These are phyloP conservation scores for Penicillium subrubescens DNA, from an alignment of 495 filamentous ascomycete species.

Conservation along the genomic window DNA sequence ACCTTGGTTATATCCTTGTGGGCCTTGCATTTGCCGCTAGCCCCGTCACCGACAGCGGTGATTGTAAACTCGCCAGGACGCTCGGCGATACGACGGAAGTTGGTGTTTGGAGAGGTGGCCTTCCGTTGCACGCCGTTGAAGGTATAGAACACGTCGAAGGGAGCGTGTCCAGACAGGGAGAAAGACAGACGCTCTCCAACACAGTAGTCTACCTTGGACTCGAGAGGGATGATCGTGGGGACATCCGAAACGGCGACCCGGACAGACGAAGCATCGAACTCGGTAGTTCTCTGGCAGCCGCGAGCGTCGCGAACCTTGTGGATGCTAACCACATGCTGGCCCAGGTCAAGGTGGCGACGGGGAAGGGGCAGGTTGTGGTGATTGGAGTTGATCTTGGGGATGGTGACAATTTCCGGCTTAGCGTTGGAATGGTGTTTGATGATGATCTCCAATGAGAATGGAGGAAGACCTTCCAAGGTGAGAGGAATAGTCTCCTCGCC, in stretches of 20 bases:
- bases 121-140: slow-evolving; percentile 78
- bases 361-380: slow-evolving; percentile 81
- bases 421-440: slow-evolving; percentile 86
- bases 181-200: slow-evolving; percentile 93
- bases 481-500: slow-evolving; percentile 86
- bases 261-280: slow-evolving; percentile 68
- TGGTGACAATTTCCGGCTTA: slow-evolving; percentile 75
- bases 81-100: slow-evolving; percentile 89
- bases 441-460: slow-evolving; percentile 85
- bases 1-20: slow-evolving; percentile 71
- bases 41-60: slow-evolving; percentile 78
- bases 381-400: slow-evolving; percentile 73
- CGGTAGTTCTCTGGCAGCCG: slow-evolving; percentile 75
- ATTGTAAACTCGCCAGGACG: slow-evolving; percentile 86
- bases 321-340: slow-evolving; percentile 82
- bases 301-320: slow-evolving; percentile 83
- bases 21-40: slow-evolving; percentile 75
- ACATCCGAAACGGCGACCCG: slow-evolving; percentile 89
- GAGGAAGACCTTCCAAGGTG: slow-evolving; percentile 75
- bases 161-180: slow-evolving; percentile 81
- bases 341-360: slow-evolving; percentile 75
- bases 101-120: slow-evolving; percentile 72
- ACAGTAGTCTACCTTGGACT: slow-evolving; percentile 87
- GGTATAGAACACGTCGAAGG: slow-evolving; percentile 90
- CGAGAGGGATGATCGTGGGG: slow-evolving; percentile 84